phyloP scores from a whole-genome alignment of 805 yeast species.

The Ogataea paraovalis region DNA sequence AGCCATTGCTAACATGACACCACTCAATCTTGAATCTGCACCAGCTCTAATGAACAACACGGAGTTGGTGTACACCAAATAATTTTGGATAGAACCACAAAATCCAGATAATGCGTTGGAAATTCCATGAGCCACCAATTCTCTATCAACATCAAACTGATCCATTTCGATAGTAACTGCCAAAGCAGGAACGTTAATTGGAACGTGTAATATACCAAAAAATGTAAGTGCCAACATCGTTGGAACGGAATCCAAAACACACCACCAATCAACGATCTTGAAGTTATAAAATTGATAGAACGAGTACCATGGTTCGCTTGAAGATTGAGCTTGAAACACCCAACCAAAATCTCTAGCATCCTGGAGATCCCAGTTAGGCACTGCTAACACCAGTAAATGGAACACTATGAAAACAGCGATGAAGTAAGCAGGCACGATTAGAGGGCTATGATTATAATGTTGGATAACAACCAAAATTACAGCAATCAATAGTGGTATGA shows the following conservation, averaged over 20 bases:
- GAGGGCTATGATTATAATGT: conserved; percentile 53
- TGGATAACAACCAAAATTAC: conserved; percentile 56
- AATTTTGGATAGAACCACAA: conserved; percentile 87
- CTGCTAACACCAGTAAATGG: conserved; percentile 60
- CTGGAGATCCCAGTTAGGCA: conserved; percentile 63
- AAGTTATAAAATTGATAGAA: conserved; percentile 75
- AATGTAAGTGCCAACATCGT: conserved; percentile 94
- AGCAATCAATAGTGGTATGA: conserved; percentile 64
- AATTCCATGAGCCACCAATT: conserved; percentile 90
- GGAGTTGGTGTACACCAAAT: conserved; percentile 90
- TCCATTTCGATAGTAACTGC: conserved; percentile 88
- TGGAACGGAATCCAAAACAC: conserved; percentile 68
- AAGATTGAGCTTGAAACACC: conserved; percentile 68
- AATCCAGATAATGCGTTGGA: conserved; percentile 83
- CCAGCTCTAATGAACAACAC: conserved; percentile 91
- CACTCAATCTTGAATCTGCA: conserved; percentile 85
- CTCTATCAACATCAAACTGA: conserved; percentile 85
- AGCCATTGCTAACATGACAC: conserved; percentile 80
- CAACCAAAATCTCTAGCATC: conserved; percentile 73
- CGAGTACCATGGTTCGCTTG: conserved; percentile 82
- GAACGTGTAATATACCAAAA: conserved; percentile 94
- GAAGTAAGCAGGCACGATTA: conserved; percentile 78
- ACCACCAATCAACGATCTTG: conserved; percentile 67
- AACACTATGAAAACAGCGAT: conserved; percentile 64
- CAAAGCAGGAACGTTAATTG: conserved; percentile 95